Base-by-base conservation (phyloP, 148 eudicot genomes). In the Persicaria maculosa region DNA sequence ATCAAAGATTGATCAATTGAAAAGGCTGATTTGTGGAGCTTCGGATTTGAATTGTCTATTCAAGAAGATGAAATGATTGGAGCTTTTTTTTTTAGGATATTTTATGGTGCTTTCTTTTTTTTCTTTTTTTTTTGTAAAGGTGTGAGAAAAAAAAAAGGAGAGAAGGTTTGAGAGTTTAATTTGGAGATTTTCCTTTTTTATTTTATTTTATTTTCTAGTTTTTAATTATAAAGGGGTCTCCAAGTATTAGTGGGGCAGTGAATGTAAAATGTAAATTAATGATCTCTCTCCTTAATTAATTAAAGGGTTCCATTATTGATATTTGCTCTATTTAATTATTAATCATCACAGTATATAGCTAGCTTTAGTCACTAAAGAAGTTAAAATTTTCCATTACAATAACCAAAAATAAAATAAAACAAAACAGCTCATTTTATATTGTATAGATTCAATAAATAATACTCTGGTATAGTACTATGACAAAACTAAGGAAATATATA, bases 231-330 rank as follows among this genome's bases (percentile, higher is more conserved):
- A 36, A 6, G 40, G 20, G 47, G 17, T 43, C 47, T 65, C 46
- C 47, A 65, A 65, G 3, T 65, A 40, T 65, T 65, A 65, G 36
- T 65, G 70, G 70, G 69, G 19, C 69, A 14, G 0, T 64, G 9
- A 64, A 12, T 40, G 70, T 65, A 6, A 36, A 31, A 64, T 64
- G 46, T 64, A 64, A 64, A 64, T 31, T 31, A 31, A 31, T 64
- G 17, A 40, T 65, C 70, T 40, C 69, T 64, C 46, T 40, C 9
- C 47, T 65, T 65, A 65, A 65, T 65, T 11, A 62, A 62, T 62
- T 55, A 16, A 52, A 52, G 14, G 68, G 15, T 4, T 62, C 44
- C 3, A 25, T 62, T 62, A 61, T 59, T 52, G 20, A 55, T 55
- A n/a, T 7, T 20, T 55, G n/a, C 25, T 16, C n/a, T 17, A 17